Conservation (phyloP, 78 protist genomes). For the Dictyostelium firmibasis region DNA sequence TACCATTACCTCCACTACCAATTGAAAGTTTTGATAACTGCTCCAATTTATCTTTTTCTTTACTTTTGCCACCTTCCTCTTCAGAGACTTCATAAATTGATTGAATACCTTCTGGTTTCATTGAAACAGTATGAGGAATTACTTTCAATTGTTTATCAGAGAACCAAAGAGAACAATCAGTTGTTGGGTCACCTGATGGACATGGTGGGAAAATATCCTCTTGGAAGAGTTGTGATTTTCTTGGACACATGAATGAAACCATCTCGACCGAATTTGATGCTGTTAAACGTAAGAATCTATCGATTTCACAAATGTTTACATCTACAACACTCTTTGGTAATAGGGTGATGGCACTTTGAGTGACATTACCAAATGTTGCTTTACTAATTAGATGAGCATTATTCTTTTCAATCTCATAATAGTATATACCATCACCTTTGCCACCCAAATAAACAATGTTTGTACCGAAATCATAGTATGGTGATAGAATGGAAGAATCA, state of each 20-base stretch:
- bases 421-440: constrained; percentile 97
- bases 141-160: neutral
- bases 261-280: constrained; percentile 81
- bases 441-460: constrained; percentile 94
- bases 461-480: constrained; percentile 93
- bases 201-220: constrained; percentile 93
- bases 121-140: constrained; percentile 33
- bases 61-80: constrained; percentile 77
- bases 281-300: constrained; percentile 86
- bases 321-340: constrained; percentile 91
- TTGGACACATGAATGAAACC: constrained; percentile 91
- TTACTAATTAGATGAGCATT: constrained; percentile 79
- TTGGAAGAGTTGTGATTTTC: constrained; percentile 93
- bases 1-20: neutral
- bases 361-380: constrained; percentile 84
- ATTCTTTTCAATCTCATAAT: constrained; percentile 90
- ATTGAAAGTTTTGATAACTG: neutral
- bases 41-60: constrained; percentile 69
- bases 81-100: constrained; percentile 73
- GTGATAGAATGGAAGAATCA: constrained; percentile 87
- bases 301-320: constrained; percentile 85
- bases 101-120: constrained; percentile 57
- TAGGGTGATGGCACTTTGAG: constrained; percentile 87
- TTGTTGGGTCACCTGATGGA: constrained; percentile 78
- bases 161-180: constrained; percentile 47